Percentiles rank a stretch among this genome's conserved stretches.
phyloP scores from a whole-genome alignment of 1,139 yeast species.

The Zygotorulaspora mrakii region DNA sequence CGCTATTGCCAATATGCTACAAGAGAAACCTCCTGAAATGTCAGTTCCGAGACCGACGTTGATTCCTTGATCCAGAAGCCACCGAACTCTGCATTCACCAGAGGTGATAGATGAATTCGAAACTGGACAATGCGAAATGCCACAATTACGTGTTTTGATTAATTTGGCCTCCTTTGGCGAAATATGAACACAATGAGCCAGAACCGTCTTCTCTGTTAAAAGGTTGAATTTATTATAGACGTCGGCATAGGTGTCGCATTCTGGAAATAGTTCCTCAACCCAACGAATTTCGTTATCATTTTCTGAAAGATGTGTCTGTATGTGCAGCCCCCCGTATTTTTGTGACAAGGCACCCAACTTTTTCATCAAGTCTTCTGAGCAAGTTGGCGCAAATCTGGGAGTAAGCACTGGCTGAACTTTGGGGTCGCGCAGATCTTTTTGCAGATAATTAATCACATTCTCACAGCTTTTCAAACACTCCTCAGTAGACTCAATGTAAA shows the following conservation, averaged over 20 bases:
- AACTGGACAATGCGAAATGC: constrained; percentile 91
- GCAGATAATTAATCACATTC: constrained; percentile 55
- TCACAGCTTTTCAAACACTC: constrained; percentile 58
- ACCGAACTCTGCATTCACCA: constrained; percentile 83
- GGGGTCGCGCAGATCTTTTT: constrained; percentile 48
- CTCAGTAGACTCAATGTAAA: constrained; percentile 57
- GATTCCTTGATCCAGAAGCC: constrained; percentile 60
- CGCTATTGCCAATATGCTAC: constrained; percentile 71
- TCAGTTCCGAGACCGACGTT: constrained; percentile 90
- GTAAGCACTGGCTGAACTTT: constrained; percentile 70
- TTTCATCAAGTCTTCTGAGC: constrained; percentile 58
- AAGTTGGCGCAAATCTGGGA: constrained; percentile 92
- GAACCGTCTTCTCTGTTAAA: constrained; percentile 60
- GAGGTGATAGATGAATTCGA: constrained; percentile 85
- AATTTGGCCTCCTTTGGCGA: constrained; percentile 58
- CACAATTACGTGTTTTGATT: constrained; percentile 53
- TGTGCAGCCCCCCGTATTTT: constrained; percentile 49
- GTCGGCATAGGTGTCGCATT: constrained; percentile 62
- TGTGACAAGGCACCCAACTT: constrained; percentile 61
- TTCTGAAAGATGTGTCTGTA: constrained; percentile 90
- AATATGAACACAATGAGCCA: constrained; percentile 88
- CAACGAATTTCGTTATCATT: constrained; percentile 69
- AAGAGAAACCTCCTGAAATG: constrained; percentile 86
- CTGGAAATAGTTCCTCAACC: constrained; percentile 74
- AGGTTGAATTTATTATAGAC: constrained; percentile 68